Evolutionary conservation across 2,329 filamentous ascomycete genomes (phyloP), one percentile per base, ranked within the genome.

Genomic region (Pseudofabraea citricarpa): DNA sequence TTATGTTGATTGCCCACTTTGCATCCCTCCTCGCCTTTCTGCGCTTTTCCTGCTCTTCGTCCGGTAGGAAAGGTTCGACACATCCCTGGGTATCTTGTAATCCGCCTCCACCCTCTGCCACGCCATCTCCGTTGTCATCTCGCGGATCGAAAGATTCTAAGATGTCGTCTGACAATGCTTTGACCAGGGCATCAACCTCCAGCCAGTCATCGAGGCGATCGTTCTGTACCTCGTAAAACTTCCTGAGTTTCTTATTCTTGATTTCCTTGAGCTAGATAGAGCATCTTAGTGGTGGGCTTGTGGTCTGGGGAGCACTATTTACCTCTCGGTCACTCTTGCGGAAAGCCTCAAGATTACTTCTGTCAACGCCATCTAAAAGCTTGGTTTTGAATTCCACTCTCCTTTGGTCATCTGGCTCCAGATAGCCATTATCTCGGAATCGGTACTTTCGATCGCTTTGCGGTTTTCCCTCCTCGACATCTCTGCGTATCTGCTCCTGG

Each of bases 1-100:
- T 80, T 57, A 78, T 68, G 55, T 78, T 77, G 53, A 79, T 77
- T 0, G 77, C 77, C 71, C 73, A 76, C 50, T 67, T 71, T 0
- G 76, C 74, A 40, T 72, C 67, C 46, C 65, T 66, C 13, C 67
- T 66, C 3, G 66, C 70, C 24, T 67, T 72, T 27, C 61, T 57
- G 26, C 77, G 62, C 48, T 65, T 66, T 44, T 72, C 62, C 33
- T 70, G 67, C 54, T 78, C 75, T 1, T 77, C 72, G 36, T 78
- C 67, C 0, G 77, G 77, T 2, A 81, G 59, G 46, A 81, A 71
- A 2, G 69, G 67, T 44, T 73, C 71, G n/a, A 81, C 67, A 37
- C 70, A 67, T 33, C 73, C 77, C 6, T 64, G 61, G 4, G 66
- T 69, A 19, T 56, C 58, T 39, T 75, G 72, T 19, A 81, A 55